Conservation (phyloP, 768 basidiomycete genomes). For the Fistulinella prunicolor region DNA sequence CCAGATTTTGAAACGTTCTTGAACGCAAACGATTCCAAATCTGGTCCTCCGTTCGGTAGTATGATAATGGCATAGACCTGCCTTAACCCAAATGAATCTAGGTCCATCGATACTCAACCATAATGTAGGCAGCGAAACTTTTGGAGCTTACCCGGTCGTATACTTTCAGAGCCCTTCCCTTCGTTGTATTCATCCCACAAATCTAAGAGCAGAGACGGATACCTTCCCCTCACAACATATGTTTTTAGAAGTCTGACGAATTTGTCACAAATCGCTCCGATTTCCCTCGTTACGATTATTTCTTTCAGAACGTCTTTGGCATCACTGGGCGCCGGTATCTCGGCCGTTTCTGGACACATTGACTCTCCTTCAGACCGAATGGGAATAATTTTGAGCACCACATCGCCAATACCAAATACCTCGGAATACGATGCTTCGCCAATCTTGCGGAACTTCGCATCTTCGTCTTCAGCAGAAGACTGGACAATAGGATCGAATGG, state of each 20-base stretch:
- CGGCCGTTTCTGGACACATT: constrained; percentile 35
- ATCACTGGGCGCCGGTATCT: constrained; percentile 68
- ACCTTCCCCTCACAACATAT: constrained; percentile 82
- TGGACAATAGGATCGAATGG: constrained; percentile 69
- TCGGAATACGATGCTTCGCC: constrained; percentile 98
- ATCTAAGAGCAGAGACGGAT: constrained; percentile 73
- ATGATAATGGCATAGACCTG: constrained; percentile 91
- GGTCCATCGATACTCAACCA: constrained; percentile 7
- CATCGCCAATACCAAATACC: constrained; percentile 85
- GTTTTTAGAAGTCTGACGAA: constrained; percentile 82
- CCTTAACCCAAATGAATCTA: constrained; percentile 70
- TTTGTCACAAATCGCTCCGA: constrained; percentile 73
- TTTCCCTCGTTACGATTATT: constrained; percentile 68
- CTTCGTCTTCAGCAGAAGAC: constrained; percentile 27
- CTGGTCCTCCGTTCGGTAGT: constrained; percentile 84
- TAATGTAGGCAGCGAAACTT: background rate
- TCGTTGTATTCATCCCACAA: constrained; percentile 86
- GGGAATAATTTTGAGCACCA: constrained; percentile 90
- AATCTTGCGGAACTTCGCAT: constrained; percentile 68
- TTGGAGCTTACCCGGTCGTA: constrained; percentile 68
- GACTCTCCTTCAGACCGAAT: constrained; percentile 50
- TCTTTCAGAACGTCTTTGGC: constrained; percentile 78
- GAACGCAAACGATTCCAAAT: constrained; percentile 85
- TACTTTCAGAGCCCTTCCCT: constrained; percentile 75
- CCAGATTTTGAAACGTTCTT: constrained; percentile 48